A percentile compares a stretch with the other conserved stretches of the same genome.
These are phyloP conservation scores for Epichloe hybrida DNA, from an alignment of 2,329 filamentous ascomycete genomes.

Conservation along the genomic window DNA sequence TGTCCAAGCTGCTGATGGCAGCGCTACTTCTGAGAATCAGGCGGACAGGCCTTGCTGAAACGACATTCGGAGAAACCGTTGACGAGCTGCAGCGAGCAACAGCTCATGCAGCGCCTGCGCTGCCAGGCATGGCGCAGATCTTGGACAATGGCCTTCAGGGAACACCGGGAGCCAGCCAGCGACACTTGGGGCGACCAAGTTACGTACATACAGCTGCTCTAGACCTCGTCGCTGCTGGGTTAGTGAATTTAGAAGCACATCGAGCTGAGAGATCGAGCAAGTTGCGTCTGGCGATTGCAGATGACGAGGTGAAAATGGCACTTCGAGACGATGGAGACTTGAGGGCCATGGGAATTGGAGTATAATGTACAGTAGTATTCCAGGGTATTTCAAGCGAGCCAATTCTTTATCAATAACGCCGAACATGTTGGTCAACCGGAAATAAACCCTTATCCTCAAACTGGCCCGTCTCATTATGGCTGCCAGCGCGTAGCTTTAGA, in stretches of 20 bases:
- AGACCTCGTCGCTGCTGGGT: slow-evolving; percentile 74
- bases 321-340: slow-evolving; percentile 81
- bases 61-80: slow-evolving; percentile 74
- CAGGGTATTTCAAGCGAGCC: slow-evolving; percentile 5
- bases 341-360: slow-evolving; percentile 56
- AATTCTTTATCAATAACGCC: not conserved
- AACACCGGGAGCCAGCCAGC: slow-evolving; percentile 14
- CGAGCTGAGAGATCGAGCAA: slow-evolving; percentile 78
- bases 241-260: slow-evolving; percentile 70
- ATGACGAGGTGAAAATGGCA: slow-evolving; percentile 82
- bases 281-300: slow-evolving; percentile 70
- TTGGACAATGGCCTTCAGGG: slow-evolving; percentile 18
- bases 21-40: slow-evolving; percentile 68
- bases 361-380: slow-evolving; percentile 18
- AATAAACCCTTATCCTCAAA: not conserved
- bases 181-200: slow-evolving; percentile 19
- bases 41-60: slow-evolving; percentile 75
- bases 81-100: slow-evolving; percentile 49
- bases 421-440: not conserved
- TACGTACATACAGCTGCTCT: slow-evolving; percentile 58
- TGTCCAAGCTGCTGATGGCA: slow-evolving; percentile 73
- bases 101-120: slow-evolving; percentile 20
- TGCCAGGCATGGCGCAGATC: slow-evolving; percentile 24
- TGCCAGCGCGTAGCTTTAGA: slow-evolving; percentile 24
- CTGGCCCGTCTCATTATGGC: not conserved